Evolutionary conservation across 2,329 filamentous ascomycete species (phyloP).

Genomic region (Rosellinia necatrix): DNA sequence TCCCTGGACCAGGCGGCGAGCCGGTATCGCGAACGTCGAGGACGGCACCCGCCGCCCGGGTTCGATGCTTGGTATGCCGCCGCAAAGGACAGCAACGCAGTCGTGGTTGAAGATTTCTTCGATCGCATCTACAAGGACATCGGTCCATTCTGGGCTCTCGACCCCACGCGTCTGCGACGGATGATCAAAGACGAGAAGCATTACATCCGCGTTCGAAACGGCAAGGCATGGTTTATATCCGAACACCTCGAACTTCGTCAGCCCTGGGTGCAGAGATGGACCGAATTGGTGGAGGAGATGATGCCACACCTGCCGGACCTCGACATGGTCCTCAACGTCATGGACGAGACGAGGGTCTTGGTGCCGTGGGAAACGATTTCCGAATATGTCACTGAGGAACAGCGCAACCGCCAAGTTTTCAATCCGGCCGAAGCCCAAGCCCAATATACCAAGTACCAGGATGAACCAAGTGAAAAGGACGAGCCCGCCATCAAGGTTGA

Average conservation of each 20-base stretch:
- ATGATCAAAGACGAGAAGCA: slow-evolving; percentile 48
- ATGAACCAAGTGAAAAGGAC: slow-evolving; percentile 29
- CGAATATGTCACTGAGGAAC: slow-evolving; percentile 54
- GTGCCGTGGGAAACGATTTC: slow-evolving; percentile 63
- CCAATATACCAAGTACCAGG: slow-evolving; percentile 47
- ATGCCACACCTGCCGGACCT: slow-evolving; percentile 61
- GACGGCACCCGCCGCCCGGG: slow-evolving; percentile 64
- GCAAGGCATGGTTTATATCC: slow-evolving; percentile 43
- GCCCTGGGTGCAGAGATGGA: slow-evolving; percentile 53
- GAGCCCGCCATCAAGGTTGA: slow-evolving; percentile 18
- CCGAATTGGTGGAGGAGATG: slow-evolving; percentile 56
- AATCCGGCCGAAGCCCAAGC: slow-evolving; percentile 50
- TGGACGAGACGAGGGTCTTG: slow-evolving; percentile 67
- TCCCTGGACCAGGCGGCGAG: slow-evolving; percentile 56
- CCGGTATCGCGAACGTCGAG: slow-evolving; percentile 59
- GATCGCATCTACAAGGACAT: slow-evolving; percentile 67
- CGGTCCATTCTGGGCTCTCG: slow-evolving; percentile 62
- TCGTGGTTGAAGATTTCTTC: slow-evolving; percentile 67
- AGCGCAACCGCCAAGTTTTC: slow-evolving; percentile 48
- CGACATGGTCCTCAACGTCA: slow-evolving; percentile 68
- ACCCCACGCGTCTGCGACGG: slow-evolving; percentile 46
- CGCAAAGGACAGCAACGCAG: slow-evolving; percentile 53
- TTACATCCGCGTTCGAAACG: slow-evolving; percentile 53
- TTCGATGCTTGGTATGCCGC: slow-evolving; percentile 64
- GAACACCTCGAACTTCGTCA: slow-evolving; percentile 40